These are phyloP conservation scores for Nicotiana undulata DNA, from an alignment of 257 asterid species.

Conservation along the genomic window DNA sequence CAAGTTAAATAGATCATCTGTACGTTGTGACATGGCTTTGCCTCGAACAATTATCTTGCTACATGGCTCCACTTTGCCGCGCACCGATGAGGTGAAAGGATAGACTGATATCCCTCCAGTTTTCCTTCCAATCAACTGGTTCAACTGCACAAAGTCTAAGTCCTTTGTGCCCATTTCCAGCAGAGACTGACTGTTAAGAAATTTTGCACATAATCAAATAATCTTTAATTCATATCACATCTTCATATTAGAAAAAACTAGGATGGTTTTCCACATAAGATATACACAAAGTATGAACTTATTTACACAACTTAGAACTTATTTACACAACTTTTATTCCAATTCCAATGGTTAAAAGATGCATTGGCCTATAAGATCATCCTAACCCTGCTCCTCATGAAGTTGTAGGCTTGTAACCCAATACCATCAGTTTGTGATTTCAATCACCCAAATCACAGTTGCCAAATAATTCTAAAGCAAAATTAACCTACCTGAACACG, in stretches of 20 bases:
- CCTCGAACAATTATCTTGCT: conserved; percentile 80
- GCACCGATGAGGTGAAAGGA: conserved; percentile 81
- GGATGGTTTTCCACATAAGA: not conserved
- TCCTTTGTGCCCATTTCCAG: conserved; percentile 99
- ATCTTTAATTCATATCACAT: not conserved
- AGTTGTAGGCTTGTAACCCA: conserved; percentile 1
- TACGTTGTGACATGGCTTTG: conserved; percentile 85
- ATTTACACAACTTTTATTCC: not conserved
- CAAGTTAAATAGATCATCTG: conserved; percentile 83
- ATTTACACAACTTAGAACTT: not conserved
- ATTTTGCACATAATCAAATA: conserved; percentile 4
- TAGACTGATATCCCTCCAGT: conserved; percentile 95
- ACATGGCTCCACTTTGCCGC: conserved; percentile 71
- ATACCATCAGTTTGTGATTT: not conserved
- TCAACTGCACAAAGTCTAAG: conserved; percentile 86
- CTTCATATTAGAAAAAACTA: not conserved
- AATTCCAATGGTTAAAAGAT: not conserved
- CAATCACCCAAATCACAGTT: not conserved
- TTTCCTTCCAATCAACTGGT: conserved; percentile 92
- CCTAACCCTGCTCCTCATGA: conserved; percentile 1
- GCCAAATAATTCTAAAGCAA: not conserved
- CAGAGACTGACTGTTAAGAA: conserved; percentile 75
- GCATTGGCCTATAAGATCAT: not conserved
- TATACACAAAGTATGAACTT: not conserved
- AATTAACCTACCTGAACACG: not conserved